phyloP scores from a whole-genome alignment of 805 yeast species.

The Candida nonsorbophila region DNA sequence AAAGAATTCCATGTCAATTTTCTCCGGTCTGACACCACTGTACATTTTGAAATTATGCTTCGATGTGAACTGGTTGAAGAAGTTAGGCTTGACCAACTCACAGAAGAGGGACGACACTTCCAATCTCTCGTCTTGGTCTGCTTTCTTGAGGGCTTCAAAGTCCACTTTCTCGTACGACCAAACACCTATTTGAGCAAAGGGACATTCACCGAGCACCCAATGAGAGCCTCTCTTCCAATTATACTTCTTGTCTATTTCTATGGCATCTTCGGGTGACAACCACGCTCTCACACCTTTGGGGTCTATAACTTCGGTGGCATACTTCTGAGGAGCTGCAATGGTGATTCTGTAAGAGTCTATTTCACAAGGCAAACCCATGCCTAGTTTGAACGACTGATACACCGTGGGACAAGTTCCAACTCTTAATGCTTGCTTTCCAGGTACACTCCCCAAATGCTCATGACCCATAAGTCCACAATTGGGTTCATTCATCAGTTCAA shows the following conservation, averaged over 20 bases:
- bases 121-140: constrained; percentile 26
- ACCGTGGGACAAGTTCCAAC: constrained; percentile 83
- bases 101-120: no score
- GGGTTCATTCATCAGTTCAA: constrained; percentile 86
- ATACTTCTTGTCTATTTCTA: constrained; percentile 51
- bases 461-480: constrained; percentile 69
- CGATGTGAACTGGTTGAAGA: constrained; percentile 21
- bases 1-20: constrained; percentile 49
- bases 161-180: constrained; percentile 49
- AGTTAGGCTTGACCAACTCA: constrained; percentile 22
- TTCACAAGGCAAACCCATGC: constrained; percentile 67
- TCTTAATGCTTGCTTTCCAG: constrained; percentile 59
- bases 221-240: constrained; percentile 59
- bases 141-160: constrained; percentile 11
- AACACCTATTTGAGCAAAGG: constrained; percentile 76
- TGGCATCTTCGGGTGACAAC: constrained; percentile 46
- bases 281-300: constrained; percentile 69
- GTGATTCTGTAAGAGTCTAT: constrained; percentile 71
- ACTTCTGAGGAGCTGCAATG: constrained; percentile 69
- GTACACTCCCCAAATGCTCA: constrained; percentile 47
- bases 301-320: constrained; percentile 51
- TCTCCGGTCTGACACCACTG: constrained; percentile 11
- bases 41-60: constrained; percentile 28
- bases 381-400: constrained; percentile 66
- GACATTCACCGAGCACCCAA: constrained; percentile 74